Evolutionary conservation across 1,284 basidiomycete species (phyloP).

Genomic region (Cryptococcus maquisensis): DNA sequence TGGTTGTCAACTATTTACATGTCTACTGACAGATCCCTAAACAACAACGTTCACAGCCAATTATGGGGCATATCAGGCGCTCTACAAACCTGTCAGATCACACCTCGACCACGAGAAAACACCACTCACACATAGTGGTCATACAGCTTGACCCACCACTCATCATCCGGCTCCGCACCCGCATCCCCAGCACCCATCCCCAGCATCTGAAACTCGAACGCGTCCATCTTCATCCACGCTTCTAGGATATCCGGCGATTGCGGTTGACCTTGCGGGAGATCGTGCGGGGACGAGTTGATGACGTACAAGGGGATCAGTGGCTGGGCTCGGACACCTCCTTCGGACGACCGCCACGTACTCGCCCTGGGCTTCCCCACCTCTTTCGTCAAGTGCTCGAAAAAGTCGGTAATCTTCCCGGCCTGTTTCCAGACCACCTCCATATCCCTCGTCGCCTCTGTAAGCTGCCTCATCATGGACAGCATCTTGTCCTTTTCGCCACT

Average conservation of each 20-base stretch:
- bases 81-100: too few species aligned
- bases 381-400: conserved; percentile 26
- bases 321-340: conserved; percentile 1
- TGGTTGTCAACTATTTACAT: too few species aligned
- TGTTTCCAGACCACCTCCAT: conserved; percentile 55
- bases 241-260: background rate
- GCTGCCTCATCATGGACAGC: conserved; percentile 66
- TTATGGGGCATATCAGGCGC: too few species aligned
- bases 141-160: conserved; percentile 25
- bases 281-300: too few species aligned
- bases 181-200: conserved; percentile 5
- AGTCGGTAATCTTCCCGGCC: conserved; percentile 43
- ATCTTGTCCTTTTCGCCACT: conserved; percentile 59
- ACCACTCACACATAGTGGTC: conserved; percentile 20
- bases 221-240: conserved; percentile 8
- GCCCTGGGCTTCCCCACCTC: conserved; percentile 11
- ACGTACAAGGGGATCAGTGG: too few species aligned
- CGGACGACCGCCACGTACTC: conserved; percentile 1
- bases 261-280: background rate
- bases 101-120: too few species aligned
- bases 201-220: conserved; percentile 10
- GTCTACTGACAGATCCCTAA: too few species aligned
- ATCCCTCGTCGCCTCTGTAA: conserved; percentile 58
- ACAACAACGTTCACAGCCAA: too few species aligned
- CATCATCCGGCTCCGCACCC: conserved; percentile 4